Evolutionary conservation across 768 basidiomycete species (phyloP).

Genomic region (Mycena sanguinolenta): DNA sequence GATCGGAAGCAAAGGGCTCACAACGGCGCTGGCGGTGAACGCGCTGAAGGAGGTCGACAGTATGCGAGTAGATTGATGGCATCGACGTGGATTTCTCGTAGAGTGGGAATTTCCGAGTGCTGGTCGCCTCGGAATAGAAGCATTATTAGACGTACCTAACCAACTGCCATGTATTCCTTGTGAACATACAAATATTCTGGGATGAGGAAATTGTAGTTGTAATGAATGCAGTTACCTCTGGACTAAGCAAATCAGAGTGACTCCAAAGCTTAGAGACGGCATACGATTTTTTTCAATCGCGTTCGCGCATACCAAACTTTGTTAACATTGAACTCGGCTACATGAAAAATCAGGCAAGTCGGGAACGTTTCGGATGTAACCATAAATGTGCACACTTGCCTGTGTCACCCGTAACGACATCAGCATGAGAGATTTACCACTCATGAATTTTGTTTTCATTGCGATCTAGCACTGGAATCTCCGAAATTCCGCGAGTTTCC

Average conservation of each 20-base stretch:
- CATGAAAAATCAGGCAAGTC: too few species aligned
- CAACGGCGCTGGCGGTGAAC: conserved; percentile 50
- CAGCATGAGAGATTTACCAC: too few species aligned
- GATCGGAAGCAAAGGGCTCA: conserved; percentile 55
- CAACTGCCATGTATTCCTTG: not conserved
- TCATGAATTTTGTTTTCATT: too few species aligned
- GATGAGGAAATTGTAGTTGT: not conserved
- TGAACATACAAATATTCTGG: not conserved
- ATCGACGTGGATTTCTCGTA: not conserved
- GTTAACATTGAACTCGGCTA: not conserved
- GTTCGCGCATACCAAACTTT: too few species aligned
- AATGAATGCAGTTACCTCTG: not conserved
- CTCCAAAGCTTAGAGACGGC: too few species aligned
- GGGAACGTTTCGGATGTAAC: too few species aligned
- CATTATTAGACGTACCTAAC: not conserved
- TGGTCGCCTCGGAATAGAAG: not conserved
- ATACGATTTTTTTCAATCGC: too few species aligned
- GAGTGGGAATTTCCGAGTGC: not conserved
- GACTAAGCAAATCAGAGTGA: not conserved
- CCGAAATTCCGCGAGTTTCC: too few species aligned
- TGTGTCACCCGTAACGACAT: too few species aligned
- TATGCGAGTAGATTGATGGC: not conserved
- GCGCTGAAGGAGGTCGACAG: conserved; percentile 1
- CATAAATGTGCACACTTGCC: too few species aligned
- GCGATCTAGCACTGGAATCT: too few species aligned